Evolutionary conservation across 768 basidiomycete species (phyloP), one percentile per base, ranked within the genome.

Genomic region (Lanmaoa rubissima): DNA sequence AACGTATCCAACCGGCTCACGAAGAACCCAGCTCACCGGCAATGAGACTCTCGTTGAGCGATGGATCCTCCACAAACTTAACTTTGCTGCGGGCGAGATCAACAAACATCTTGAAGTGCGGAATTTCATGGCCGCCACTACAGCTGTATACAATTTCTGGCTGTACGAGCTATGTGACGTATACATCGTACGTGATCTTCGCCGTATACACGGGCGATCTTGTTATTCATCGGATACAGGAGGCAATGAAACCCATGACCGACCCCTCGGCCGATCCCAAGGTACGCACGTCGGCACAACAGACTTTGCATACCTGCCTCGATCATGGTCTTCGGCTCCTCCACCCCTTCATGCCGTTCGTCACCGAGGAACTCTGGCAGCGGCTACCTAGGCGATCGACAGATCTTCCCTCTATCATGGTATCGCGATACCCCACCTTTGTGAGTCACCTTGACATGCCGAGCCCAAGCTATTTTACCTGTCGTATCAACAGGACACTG

Each of bases 291-390:
- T 98, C 95, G 12, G 91, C 96, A 4, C 95, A 97, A 68, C 92
- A 98, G 74, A 98, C 96, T 0, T 76, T 99, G 38, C 97, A 98
- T 73, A 95, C 89, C 8, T 96, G 94, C 70, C 81, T 99, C 40
- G 97, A 99, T 65, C 75, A 87, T 58, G 97, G 95, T 11, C 78
- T 99, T 51, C 85, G 88, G 19, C 78, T 99, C 2, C 79, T 98
- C 1, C 97, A 98, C 72, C 97, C 97, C 0, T 94, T 98, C 77
- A 99, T 98, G 97, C 97, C 97, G 1, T 99, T 90, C 73, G 92
- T 99, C 34, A 98, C 97, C 5, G 97, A 99, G 74, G 97, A 98
- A 72, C 77, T 99, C 12, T 99, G 97, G 97, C 97, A 99, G 71
- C 85, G 97, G 31, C 78, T 99, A 2, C 94, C 95, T 0, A 80